Base-by-base conservation (phyloP, 208 protist species). In the Sergeia podlipaevii region DNA sequence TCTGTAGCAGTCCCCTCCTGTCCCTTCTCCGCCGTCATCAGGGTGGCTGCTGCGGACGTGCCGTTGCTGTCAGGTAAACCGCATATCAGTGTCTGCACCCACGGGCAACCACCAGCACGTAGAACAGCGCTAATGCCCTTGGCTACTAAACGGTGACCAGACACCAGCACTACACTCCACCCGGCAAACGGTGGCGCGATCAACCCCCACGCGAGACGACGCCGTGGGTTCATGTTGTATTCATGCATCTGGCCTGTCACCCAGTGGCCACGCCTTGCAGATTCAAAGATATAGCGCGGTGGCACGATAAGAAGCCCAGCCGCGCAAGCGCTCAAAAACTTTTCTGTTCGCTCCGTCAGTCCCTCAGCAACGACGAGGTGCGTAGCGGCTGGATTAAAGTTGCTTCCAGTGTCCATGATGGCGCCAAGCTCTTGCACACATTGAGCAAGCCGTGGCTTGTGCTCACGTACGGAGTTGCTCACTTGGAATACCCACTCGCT, bases 341-440 rank as follows among this genome's bases (percentile, higher is more conserved):
- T 89, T 58, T 89, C 80, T 23, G 80, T 92, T 8, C 85, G 71
- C 70, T 92, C 80, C 2, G 76, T 72, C 45, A 82, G 52, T 21
- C 85, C 80, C 29, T 87, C 77, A 11, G 72, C 73, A 21, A 66
- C 71, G 18, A 92, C 55, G 8, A 89, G 70, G 37, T 81, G 80
- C 38, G 75, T 80, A 33, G 69, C 72, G 13, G 42, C 24, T 17
- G 50, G 60, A 27, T 61, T 70, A 54, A 80, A 89, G 34, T 49
- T 38, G 29, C 50, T 72, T 42, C 65, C 55, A 18, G 60, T 53
- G 30, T 86, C 77, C 17, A 89, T 70, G 24, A 42, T 27, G n/a
- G 64, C 57, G 49, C 79, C 79, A 20, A 91, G 65, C 29, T 60
- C 39, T 17, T 18, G 28, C 39, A 88, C 76, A 3, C 56, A 60